Conservation (phyloP, 345 rosid species). For the Ceriops decandra region DNA sequence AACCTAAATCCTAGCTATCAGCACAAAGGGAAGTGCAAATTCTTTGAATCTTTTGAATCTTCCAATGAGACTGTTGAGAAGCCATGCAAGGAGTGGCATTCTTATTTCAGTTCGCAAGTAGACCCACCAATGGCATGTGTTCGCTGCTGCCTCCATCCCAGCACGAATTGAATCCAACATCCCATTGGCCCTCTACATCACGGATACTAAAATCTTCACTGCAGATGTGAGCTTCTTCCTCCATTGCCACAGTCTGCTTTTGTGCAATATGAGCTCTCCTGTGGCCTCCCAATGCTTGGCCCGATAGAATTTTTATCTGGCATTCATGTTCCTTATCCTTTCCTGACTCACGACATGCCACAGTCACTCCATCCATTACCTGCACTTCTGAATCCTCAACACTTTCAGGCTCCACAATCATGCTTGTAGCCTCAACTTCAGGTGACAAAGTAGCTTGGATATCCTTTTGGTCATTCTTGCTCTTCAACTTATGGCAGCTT, state of each 20-base stretch:
- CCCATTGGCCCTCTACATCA: conserved; percentile 17
- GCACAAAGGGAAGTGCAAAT: background rate
- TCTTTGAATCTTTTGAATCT: background rate
- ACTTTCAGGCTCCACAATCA: conserved; percentile 13
- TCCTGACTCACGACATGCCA: conserved; percentile 6
- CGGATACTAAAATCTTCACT: conserved; percentile 8
- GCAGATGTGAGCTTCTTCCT: conserved; percentile 14
- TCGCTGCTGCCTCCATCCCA: conserved; percentile 22
- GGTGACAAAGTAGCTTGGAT: conserved; percentile 5
- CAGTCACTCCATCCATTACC: conserved; percentile 21
- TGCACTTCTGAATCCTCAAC: conserved; percentile 14
- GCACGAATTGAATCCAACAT: conserved; percentile 19
- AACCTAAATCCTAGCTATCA: background rate
- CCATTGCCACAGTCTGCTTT: conserved; percentile 4
- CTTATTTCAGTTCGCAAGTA: conserved; percentile 28
- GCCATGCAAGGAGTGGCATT: background rate
- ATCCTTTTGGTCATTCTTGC: conserved; percentile 14
- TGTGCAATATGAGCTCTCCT: conserved; percentile 35
- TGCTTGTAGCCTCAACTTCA: conserved; percentile 14
- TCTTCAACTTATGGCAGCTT: conserved; percentile 9
- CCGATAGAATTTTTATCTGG: conserved; percentile 33
- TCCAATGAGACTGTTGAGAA: conserved; percentile 6
- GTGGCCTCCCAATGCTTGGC: conserved; percentile 35
- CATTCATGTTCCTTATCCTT: conserved; percentile 36
- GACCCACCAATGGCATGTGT: conserved; percentile 21